Evolutionary conservation across 768 basidiomycete species (phyloP).

Genomic region (Rhodotorula toruloides): DNA sequence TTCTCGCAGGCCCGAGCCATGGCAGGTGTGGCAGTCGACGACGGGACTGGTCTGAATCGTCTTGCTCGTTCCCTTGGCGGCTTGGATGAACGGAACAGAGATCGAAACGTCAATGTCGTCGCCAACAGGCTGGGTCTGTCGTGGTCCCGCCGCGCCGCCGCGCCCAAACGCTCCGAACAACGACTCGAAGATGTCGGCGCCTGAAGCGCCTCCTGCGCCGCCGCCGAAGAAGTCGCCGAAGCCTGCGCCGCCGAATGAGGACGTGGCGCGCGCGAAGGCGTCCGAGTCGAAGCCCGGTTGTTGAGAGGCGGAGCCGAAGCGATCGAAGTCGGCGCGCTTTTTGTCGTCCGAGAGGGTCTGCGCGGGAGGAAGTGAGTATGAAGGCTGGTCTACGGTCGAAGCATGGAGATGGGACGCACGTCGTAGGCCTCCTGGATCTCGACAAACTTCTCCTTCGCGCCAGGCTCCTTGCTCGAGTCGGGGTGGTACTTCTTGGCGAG

Average conservation of each 20-base stretch:
- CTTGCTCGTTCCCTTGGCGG: constrained; percentile 80
- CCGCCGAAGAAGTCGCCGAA: constrained; percentile 68
- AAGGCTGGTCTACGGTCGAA: neutral
- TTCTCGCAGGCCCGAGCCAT: constrained; percentile 75
- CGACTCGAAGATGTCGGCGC: constrained; percentile 53
- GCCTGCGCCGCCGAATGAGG: constrained; percentile 57
- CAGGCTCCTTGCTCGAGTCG: constrained; percentile 89
- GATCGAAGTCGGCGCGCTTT: constrained; percentile 83
- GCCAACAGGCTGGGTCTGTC: constrained; percentile 44
- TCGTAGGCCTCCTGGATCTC: constrained; percentile 98
- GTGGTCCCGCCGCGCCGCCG: constrained; percentile 43
- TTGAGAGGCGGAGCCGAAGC: constrained; percentile 85
- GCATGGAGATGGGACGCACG: constrained; percentile 53
- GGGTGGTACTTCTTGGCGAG: constrained; percentile 98
- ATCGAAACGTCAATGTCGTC: constrained; percentile 75
- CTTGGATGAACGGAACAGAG: constrained; percentile 79
- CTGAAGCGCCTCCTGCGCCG: constrained; percentile 48
- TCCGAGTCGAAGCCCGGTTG: constrained; percentile 91
- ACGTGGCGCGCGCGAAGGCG: constrained; percentile 57
- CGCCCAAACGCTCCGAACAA: constrained; percentile 64
- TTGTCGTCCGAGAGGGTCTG: constrained; percentile 90
- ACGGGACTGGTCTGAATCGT: constrained; percentile 73
- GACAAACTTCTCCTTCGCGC: constrained; percentile 83
- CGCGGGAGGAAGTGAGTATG: constrained; percentile 7
- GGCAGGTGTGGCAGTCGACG: constrained; percentile 74